Conservation (phyloP, 2,329 filamentous ascomycete genomes). For the Talaromyces sp. region DNA sequence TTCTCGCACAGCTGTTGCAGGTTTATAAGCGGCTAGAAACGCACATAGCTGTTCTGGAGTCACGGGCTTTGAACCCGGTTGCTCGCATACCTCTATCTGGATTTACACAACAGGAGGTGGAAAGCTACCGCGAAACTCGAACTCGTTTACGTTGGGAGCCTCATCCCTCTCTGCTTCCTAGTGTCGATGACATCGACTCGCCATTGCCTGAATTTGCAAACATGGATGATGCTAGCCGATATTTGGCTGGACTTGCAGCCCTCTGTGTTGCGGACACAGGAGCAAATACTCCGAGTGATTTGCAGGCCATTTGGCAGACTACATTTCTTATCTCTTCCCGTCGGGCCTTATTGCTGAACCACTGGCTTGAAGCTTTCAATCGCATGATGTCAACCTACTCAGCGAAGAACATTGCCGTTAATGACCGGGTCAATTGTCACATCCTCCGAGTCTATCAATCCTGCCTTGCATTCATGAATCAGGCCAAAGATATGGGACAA, state of each 20-base stretch:
- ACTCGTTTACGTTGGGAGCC: background rate
- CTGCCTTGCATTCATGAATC: constrained; percentile 13
- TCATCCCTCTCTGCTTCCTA: background rate
- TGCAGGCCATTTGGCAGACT: background rate
- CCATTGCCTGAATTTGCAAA: constrained; percentile 9
- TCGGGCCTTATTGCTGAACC: constrained; percentile 1
- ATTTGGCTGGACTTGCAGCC: constrained; percentile 2
- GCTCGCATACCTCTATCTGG: constrained; percentile 8
- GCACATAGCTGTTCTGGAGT: constrained; percentile 12
- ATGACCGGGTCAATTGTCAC: constrained; percentile 4
- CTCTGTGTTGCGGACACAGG: background rate
- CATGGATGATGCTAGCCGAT: constrained; percentile 6
- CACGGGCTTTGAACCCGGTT: constrained; percentile 5
- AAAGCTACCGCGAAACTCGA: background rate
- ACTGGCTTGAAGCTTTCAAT: constrained; percentile 15
- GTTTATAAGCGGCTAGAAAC: constrained; percentile 12
- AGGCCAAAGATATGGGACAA: constrained; percentile 13
- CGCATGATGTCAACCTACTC: constrained; percentile 7
- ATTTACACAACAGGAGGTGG: background rate
- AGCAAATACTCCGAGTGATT: background rate
- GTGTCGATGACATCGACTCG: background rate
- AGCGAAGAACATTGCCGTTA: background rate
- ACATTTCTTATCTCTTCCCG: constrained; percentile 9
- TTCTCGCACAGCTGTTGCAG: constrained; percentile 10
- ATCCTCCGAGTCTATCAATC: constrained; percentile 15